Evolutionary conservation across 2,329 filamentous ascomycete species (phyloP).

Genomic region (Botryotinia convoluta): DNA sequence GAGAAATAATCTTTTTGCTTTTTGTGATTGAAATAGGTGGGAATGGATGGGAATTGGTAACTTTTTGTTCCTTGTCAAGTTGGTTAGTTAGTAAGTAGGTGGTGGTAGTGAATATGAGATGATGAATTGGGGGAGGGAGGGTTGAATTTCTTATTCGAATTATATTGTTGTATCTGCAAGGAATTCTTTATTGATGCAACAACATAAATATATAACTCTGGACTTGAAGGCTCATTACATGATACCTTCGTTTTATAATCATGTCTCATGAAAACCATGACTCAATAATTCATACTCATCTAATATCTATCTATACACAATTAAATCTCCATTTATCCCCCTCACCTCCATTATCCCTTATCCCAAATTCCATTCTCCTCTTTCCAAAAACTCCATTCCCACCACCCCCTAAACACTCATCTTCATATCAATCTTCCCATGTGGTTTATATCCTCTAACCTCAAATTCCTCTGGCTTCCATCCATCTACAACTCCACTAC

Average conservation of each 20-base stretch:
- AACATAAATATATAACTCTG: neutral
- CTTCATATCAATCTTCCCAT: constrained; percentile 94
- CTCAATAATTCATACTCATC: neutral
- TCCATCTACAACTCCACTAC: constrained; percentile 69
- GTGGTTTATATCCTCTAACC: constrained; percentile 83
- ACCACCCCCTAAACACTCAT: constrained; percentile 69
- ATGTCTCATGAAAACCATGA: neutral
- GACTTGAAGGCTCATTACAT: neutral
- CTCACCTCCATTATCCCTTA: neutral
- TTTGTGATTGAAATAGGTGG: no score
- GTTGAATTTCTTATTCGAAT: no score
- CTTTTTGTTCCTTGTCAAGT: no score
- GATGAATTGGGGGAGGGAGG: no score
- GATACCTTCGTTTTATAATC: neutral
- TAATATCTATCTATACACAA: neutral
- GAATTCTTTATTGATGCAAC: neutral
- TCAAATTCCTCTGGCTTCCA: constrained; percentile 89
- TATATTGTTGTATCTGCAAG: neutral
- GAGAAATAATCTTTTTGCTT: neutral
- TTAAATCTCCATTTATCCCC: neutral
- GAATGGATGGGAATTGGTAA: no score
- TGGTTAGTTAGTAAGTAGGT: no score
- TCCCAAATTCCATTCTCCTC: neutral
- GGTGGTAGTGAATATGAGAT: no score
- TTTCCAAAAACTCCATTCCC: neutral